Percentiles rank a stretch among this genome's conserved stretches.
phyloP scores from a whole-genome alignment of 805 yeast species.

The Wickerhamomyces ciferrii region DNA sequence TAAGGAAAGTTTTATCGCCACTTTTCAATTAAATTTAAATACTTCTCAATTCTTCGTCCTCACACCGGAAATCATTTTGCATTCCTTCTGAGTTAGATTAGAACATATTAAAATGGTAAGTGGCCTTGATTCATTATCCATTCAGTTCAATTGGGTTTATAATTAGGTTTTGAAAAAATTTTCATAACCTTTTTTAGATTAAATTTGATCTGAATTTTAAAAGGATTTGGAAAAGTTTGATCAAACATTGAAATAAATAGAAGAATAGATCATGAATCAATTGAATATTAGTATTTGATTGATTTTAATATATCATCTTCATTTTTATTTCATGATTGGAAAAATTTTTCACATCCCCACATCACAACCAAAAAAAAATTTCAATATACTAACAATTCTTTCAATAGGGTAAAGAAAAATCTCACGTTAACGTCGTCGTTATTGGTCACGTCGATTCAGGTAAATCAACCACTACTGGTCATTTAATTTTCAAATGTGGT shows the following conservation, averaged over 20 bases:
- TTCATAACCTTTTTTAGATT: background rate
- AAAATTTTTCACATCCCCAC: background rate
- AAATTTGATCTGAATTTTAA: no score
- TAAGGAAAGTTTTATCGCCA: slow-evolving; percentile 4
- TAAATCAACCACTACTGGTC: slow-evolving; percentile 99
- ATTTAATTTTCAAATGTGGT: slow-evolving; percentile 99
- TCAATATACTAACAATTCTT: slow-evolving; percentile 11
- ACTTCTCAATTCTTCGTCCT: slow-evolving; percentile 19
- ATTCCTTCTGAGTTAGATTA: slow-evolving; percentile 28
- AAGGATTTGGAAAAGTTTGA: no score
- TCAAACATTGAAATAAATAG: background rate
- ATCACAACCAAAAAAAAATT: no score
- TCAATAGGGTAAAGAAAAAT: slow-evolving; percentile 84
- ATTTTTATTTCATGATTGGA: background rate
- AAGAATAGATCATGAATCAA: background rate
- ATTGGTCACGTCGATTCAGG: slow-evolving; percentile 99
- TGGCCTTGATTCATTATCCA: background rate
- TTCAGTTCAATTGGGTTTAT: background rate
- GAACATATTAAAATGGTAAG: slow-evolving; percentile 10
- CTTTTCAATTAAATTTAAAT: slow-evolving; percentile 4
- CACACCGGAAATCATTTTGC: slow-evolving; percentile 32
- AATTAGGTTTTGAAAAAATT: background rate
- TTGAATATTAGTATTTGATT: no score
- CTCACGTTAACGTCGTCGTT: slow-evolving; percentile 99
- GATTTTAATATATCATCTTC: background rate